Evolutionary conservation across 2,329 filamentous ascomycete species (phyloP).

Genomic region (Aspergillus neotritici): DNA sequence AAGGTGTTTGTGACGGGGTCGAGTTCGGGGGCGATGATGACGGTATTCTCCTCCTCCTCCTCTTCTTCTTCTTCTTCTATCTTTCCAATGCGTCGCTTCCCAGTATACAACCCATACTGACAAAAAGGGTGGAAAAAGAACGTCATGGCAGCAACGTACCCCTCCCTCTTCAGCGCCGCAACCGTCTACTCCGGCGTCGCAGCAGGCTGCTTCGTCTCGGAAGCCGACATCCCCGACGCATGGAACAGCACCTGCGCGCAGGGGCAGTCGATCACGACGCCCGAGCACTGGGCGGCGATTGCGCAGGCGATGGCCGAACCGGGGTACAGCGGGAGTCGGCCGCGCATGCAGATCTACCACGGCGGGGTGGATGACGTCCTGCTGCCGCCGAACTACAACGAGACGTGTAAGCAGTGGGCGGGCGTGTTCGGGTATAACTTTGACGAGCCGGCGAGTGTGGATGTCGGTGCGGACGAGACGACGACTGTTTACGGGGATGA

Average conservation of each 20-base stretch:
- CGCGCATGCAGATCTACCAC: constrained; percentile 56
- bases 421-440: constrained; percentile 42
- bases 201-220: constrained; percentile 19
- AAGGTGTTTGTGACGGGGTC: constrained; percentile 18
- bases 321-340: constrained; percentile 43
- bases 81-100: neutral
- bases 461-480: constrained; percentile 12
- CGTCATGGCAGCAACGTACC: constrained; percentile 19
- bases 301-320: constrained; percentile 18
- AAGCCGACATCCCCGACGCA: constrained; percentile 10
- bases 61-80: neutral
- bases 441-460: constrained; percentile 9
- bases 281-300: constrained; percentile 16
- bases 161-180: constrained; percentile 19
- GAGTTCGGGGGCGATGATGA: constrained; percentile 20
- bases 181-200: constrained; percentile 16
- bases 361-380: constrained; percentile 49
- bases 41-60: constrained; percentile 4
- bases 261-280: constrained; percentile 16
- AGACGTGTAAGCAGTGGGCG: constrained; percentile 54
- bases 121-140: constrained; percentile 10
- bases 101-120: neutral
- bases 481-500: constrained; percentile 19
- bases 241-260: constrained; percentile 23
- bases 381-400: constrained; percentile 51